These are phyloP conservation scores for Lepidium africanum DNA, from an alignment of 345 rosid species.

Conservation along the genomic window DNA sequence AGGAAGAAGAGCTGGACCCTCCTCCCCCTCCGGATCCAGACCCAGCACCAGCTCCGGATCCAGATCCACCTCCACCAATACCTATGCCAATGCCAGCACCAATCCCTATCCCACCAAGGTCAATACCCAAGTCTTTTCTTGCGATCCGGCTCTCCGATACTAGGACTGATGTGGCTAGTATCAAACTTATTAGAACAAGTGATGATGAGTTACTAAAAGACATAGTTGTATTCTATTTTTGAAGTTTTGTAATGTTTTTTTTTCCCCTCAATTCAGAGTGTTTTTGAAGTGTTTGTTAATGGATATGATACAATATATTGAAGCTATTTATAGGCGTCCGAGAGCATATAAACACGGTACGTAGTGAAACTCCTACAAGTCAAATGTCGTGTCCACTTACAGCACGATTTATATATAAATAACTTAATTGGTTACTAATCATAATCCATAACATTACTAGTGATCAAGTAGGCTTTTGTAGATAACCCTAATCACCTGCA, in stretches of 20 bases:
- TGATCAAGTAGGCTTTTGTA: too few relatives aligned
- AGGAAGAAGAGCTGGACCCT: constrained; percentile 41
- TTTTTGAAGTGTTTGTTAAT: constrained; percentile 11
- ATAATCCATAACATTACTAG: neutral
- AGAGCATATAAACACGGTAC: neutral
- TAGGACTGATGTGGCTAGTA: constrained; percentile 21
- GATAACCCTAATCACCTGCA: too few relatives aligned
- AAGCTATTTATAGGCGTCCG: constrained; percentile 25
- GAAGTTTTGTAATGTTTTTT: neutral
- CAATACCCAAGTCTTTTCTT: constrained; percentile 66
- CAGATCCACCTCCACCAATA: constrained; percentile 54
- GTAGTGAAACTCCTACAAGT: constrained; percentile 9
- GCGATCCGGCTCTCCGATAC: constrained; percentile 52
- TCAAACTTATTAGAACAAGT: constrained; percentile 11
- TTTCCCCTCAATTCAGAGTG: neutral
- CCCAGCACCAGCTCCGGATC: constrained; percentile 60
- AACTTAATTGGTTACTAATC: neutral
- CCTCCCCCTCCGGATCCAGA: constrained; percentile 49
- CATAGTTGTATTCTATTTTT: constrained; percentile 13
- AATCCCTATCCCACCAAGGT: constrained; percentile 70
- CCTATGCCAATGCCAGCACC: constrained; percentile 74
- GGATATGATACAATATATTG: constrained; percentile 6
- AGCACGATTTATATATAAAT: neutral
- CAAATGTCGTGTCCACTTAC: constrained; percentile 5
- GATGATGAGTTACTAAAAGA: constrained; percentile 16